These are phyloP conservation scores for Fusarium marasasianum DNA, from an alignment of 2,329 filamentous ascomycete genomes.

Conservation along the genomic window DNA sequence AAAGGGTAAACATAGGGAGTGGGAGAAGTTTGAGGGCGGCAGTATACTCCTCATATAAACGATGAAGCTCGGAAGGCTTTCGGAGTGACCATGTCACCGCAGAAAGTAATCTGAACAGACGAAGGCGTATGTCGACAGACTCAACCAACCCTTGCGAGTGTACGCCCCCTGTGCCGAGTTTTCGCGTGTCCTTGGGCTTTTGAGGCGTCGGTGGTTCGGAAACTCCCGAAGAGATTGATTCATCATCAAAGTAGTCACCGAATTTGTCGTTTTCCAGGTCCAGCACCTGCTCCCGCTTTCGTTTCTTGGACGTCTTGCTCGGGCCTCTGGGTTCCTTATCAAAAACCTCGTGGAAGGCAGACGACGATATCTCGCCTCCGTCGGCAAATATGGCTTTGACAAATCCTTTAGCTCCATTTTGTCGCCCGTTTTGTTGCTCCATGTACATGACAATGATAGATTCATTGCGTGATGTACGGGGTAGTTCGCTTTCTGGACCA, in stretches of 20 bases:
- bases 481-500: conserved; percentile 35
- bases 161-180: conserved; percentile 31
- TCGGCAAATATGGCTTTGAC: conserved; percentile 75
- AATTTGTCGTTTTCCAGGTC: conserved; percentile 69
- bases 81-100: conserved; percentile 59
- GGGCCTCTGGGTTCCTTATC: conserved; percentile 64
- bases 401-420: conserved; percentile 62
- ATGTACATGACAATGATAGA: conserved; percentile 72
- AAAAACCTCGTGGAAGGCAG: conserved; percentile 73
- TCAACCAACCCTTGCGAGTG: conserved; percentile 53
- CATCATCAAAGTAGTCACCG: conserved; percentile 69
- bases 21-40: conserved; percentile 67
- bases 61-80: conserved; percentile 53
- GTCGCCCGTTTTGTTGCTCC: conserved; percentile 55
- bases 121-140: conserved; percentile 69
- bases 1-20: conserved; percentile 64
- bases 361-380: conserved; percentile 62
- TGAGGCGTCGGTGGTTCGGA: conserved; percentile 59
- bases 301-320: conserved; percentile 55
- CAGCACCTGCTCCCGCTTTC: conserved; percentile 58
- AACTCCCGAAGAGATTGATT: conserved; percentile 58
- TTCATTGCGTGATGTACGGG: conserved; percentile 52
- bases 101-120: conserved; percentile 67
- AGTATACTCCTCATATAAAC: conserved; percentile 68
- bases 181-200: conserved; percentile 45